Conservation (phyloP, 2,329 filamentous ascomycete species). For the Calonectria pauciramosa region DNA sequence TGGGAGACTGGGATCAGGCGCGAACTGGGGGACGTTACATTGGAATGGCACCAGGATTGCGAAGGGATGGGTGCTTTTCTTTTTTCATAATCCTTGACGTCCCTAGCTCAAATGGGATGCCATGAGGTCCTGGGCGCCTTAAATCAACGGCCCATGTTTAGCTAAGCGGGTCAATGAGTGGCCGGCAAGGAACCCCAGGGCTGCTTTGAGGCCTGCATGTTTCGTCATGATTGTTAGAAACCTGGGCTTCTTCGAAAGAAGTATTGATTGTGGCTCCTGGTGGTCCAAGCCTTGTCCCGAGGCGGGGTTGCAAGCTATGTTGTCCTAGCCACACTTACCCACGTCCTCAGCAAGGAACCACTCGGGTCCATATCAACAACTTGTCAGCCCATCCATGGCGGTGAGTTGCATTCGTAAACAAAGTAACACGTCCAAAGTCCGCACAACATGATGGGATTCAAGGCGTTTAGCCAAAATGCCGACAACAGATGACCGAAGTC, state of each 20-base stretch:
- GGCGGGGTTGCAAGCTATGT: not conserved
- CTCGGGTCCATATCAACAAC: not conserved
- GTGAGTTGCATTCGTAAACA: not conserved
- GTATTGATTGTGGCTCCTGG: not conserved
- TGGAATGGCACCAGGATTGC: constrained; percentile 15
- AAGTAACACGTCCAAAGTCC: too few relatives aligned
- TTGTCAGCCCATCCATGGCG: not conserved
- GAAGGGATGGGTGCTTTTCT: not conserved
- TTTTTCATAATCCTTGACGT: constrained; percentile 11
- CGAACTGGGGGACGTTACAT: constrained; percentile 26
- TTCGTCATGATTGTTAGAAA: not conserved
- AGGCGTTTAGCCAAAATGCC: constrained; percentile 1
- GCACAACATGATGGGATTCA: not conserved
- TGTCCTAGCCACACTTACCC: not conserved
- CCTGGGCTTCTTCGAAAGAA: not conserved
- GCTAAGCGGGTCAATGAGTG: constrained; percentile 4
- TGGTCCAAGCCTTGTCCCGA: not conserved
- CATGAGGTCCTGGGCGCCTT: constrained; percentile 4
- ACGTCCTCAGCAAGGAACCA: not conserved
- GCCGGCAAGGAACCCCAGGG: not conserved
- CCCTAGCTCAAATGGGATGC: not conserved
- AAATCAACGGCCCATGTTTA: not conserved
- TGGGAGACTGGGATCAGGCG: constrained; percentile 22
- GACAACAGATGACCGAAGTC: not conserved
- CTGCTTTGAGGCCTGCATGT: not conserved